Evolutionary conservation across 306 rosid genomes (phyloP).

Genomic region (Fragaria vesca): DNA sequence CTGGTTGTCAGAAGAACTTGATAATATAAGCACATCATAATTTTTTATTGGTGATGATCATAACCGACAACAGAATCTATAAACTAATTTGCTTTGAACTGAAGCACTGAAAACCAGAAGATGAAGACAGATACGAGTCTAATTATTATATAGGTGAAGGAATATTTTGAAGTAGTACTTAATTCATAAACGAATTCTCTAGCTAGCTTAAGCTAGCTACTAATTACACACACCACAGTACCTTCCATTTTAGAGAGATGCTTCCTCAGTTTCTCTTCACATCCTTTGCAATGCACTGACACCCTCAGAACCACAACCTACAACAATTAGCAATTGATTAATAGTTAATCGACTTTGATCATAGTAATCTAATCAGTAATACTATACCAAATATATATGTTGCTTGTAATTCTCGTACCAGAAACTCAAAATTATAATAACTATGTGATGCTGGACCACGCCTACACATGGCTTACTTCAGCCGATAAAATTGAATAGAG

Average conservation of each 20-base stretch:
- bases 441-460: neutral
- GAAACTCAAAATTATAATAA: neutral
- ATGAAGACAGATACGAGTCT: neutral
- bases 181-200: neutral
- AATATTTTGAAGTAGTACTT: neutral
- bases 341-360: neutral
- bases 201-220: neutral
- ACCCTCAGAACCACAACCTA: constrained; percentile 81
- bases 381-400: neutral
- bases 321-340: neutral
- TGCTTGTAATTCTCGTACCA: neutral
- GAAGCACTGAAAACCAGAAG: constrained; percentile 3
- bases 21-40: neutral
- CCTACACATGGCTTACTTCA: neutral
- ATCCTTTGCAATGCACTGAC: constrained; percentile 82
- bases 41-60: neutral
- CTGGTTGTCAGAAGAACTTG: neutral
- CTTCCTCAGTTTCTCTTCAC: constrained; percentile 82
- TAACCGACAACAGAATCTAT: neutral
- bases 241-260: constrained; percentile 93
- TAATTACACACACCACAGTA: constrained; percentile 6
- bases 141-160: neutral
- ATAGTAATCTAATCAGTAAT: neutral
- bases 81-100: neutral
- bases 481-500: neutral